These are phyloP conservation scores for Stromatinia cepivora DNA, from an alignment of 2,329 filamentous ascomycete genomes.

Conservation along the genomic window DNA sequence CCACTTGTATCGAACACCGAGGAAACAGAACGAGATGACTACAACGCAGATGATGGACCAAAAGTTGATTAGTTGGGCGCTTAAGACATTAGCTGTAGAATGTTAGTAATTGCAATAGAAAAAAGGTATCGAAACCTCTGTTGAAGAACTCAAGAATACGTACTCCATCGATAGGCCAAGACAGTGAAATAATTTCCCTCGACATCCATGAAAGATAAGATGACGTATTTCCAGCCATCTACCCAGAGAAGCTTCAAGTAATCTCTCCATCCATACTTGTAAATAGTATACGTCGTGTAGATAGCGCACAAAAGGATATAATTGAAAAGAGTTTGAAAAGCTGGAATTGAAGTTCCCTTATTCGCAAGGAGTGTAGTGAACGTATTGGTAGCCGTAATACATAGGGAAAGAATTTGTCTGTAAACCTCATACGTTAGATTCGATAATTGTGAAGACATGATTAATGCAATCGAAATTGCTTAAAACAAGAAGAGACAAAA, in stretches of 20 bases:
- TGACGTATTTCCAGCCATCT: constrained; percentile 91
- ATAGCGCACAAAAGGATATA: constrained; percentile 81
- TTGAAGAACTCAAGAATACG: neutral
- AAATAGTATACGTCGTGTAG: constrained; percentile 78
- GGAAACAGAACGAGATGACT: constrained; percentile 74
- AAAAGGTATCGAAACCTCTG: neutral
- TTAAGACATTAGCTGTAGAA: constrained; percentile 74
- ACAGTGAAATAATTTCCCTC: constrained; percentile 98
- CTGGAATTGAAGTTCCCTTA: constrained; percentile 76
- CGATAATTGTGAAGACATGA: neutral
- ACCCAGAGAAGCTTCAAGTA: constrained; percentile 63
- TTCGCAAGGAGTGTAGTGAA: constrained; percentile 73
- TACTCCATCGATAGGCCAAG: constrained; percentile 71
- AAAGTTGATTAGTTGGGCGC: constrained; percentile 95
- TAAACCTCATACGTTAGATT: neutral
- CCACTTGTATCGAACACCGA: constrained; percentile 85
- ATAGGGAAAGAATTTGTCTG: constrained; percentile 78
- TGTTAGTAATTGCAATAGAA: constrained; percentile 25
- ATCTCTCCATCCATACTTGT: constrained; percentile 72
- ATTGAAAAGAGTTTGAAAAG: constrained; percentile 95
- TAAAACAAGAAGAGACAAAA: constrained; percentile 27
- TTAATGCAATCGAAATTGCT: constrained; percentile 22
- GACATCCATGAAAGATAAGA: constrained; percentile 90
- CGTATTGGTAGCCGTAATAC: constrained; percentile 91
- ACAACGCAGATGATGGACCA: constrained; percentile 97